These are phyloP conservation scores for Solanum virginianum DNA, from an alignment of 257 asterid species.

Conservation along the genomic window DNA sequence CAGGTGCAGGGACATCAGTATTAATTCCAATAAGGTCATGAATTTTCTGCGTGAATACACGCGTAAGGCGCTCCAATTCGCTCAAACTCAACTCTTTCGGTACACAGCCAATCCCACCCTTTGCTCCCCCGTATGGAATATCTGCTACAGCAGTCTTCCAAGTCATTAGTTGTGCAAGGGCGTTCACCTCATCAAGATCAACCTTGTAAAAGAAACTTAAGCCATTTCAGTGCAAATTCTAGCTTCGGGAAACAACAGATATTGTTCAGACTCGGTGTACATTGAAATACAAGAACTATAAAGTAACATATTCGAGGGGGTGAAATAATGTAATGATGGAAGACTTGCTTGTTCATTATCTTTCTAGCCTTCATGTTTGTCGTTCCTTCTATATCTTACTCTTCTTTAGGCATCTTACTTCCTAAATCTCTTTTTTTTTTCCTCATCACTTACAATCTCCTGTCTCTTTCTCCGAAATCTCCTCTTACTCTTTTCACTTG, in stretches of 20 bases:
- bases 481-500: neutral
- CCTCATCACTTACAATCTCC: neutral
- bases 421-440: neutral
- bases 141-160: constrained; percentile 99
- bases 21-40: constrained; percentile 93
- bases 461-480: neutral
- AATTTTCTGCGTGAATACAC: constrained; percentile 91
- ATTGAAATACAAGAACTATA: neutral
- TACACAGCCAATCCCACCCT: constrained; percentile 90
- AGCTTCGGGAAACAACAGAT: neutral
- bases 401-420: too few relatives aligned
- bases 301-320: neutral
- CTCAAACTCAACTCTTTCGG: constrained; percentile 70
- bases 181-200: constrained; percentile 96
- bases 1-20: constrained; percentile 97
- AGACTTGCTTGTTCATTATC: neutral
- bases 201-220: constrained; percentile 31
- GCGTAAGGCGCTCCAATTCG: constrained; percentile 92
- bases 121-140: constrained; percentile 97
- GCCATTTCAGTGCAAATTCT: constrained; percentile 11
- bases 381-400: neutral
- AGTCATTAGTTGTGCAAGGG: constrained; percentile 98
- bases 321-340: neutral
- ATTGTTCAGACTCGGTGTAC: neutral
- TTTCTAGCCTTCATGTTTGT: neutral